Percentiles rank a stretch among this genome's conserved stretches.
Conservation (phyloP, 345 rosid species). For the Triadica sebifera region DNA sequence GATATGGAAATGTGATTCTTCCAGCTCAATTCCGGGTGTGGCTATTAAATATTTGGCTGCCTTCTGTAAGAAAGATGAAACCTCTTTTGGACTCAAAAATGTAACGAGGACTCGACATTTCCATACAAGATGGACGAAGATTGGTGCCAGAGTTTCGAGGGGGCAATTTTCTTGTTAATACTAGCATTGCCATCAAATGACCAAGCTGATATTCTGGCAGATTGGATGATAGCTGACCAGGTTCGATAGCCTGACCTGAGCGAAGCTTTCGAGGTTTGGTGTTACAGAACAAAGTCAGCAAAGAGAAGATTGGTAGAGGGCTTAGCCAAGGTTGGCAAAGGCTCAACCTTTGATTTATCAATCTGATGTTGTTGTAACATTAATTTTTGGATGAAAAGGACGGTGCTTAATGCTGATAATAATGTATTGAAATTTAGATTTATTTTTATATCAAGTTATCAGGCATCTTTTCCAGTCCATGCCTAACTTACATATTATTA, state of each 20-base stretch:
- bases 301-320: constrained; percentile 78
- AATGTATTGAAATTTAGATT: background rate
- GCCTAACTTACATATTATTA: background rate
- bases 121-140: constrained; percentile 74
- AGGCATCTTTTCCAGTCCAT: background rate
- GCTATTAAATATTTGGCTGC: constrained; percentile 76
- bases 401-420: constrained; percentile 7
- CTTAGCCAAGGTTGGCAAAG: constrained; percentile 37
- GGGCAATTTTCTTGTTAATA: constrained; percentile 65
- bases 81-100: constrained; percentile 56
- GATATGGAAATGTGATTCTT: constrained; percentile 80
- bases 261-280: constrained; percentile 96
- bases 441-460: background rate
- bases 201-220: constrained; percentile 81
- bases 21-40: constrained; percentile 49
- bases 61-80: constrained; percentile 75
- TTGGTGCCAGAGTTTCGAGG: constrained; percentile 72
- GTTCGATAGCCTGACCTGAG: constrained; percentile 78
- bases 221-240: constrained; percentile 73
- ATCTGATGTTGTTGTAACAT: constrained; percentile 15
- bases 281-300: constrained; percentile 91
- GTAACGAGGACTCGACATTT: constrained; percentile 41
- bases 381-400: background rate
- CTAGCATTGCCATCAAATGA: constrained; percentile 80
- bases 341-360: constrained; percentile 35